Evolutionary conservation across 495 filamentous ascomycete genomes (phyloP), one percentile per base, ranked within the genome.

Genomic region (Daldinia caldariorum): DNA sequence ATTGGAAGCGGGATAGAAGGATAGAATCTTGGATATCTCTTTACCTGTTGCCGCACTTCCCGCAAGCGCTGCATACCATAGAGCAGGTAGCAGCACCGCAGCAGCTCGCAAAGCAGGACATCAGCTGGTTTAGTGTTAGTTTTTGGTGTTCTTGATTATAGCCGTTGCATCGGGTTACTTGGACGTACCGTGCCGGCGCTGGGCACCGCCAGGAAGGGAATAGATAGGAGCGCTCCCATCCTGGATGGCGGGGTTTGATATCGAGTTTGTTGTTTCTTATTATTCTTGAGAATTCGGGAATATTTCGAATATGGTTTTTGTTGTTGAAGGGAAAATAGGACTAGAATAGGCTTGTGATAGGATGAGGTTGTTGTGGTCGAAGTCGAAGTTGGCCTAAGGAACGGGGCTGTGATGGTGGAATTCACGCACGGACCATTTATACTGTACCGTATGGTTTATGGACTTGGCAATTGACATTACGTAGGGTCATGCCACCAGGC

Each of bases 81-180:
- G 92, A 95, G 80, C 94, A 97, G 51, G 95, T 97, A 43, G 94
- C 94, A 20, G 94, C 94, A 73, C 94, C 94, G 76, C 94, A 99
- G 79, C 94, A 97, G 70, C 93, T 97, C 49, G 88, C 90, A 54
- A 81, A 90, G 70, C 92, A 89, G 13, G 90, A 90, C 54, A 91
- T 78, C 61, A 97, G 67, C 94, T 97, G 73, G 57, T 26, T 29
- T 18, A 54, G 14, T 10, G 16, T 63, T 70, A 37, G 58, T 66
- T 22, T 65, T 10, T 22, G 39, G 67, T 39, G 4, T 54, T 29
- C 31, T n/a, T 22, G 56, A 50, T 2, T n/a, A 51, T 20, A 45
- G 32, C 45, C 38, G 32, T 26, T 3, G 26, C 26, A 57, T 49
- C n/a, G 14, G 70, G 20, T 16, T 45, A 38, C 31, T 70, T 70